Percentiles rank a stretch among this genome's conserved stretches.
Conservation (phyloP, 2,329 filamentous ascomycete species). For the Stenocarpella maydis region DNA sequence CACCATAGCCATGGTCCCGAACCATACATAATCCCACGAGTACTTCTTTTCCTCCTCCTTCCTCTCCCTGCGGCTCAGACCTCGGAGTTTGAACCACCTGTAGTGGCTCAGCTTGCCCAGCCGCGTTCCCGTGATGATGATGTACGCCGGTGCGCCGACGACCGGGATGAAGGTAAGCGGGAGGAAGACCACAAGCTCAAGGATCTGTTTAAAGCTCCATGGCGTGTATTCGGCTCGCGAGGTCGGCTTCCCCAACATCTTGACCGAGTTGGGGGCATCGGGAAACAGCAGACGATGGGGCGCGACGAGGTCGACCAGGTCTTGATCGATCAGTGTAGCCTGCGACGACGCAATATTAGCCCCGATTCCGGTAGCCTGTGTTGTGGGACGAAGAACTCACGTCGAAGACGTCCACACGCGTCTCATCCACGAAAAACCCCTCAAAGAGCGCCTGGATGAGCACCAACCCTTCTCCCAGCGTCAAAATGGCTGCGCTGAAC, state of each 20-base stretch:
- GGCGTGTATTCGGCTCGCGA: constrained; percentile 81
- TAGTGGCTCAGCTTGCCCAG: constrained; percentile 90
- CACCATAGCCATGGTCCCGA: constrained; percentile 84
- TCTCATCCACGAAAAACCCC: constrained; percentile 83
- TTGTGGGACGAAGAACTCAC: constrained; percentile 53
- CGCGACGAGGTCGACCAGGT: constrained; percentile 72
- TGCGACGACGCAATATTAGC: constrained; percentile 43
- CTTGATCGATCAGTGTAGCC: constrained; percentile 78
- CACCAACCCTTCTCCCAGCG: constrained; percentile 82
- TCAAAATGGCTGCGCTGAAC: constrained; percentile 86
- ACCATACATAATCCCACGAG: constrained; percentile 89
- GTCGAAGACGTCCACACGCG: constrained; percentile 84
- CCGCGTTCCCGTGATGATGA: constrained; percentile 86
- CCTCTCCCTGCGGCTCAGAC: constrained; percentile 76
- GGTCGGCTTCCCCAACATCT: constrained; percentile 84
- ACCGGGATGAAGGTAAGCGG: constrained; percentile 89
- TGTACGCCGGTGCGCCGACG: constrained; percentile 83
- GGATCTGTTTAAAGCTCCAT: constrained; percentile 89
- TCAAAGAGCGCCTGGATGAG: constrained; percentile 77
- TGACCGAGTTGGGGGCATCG: constrained; percentile 76
- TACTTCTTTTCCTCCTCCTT: constrained; percentile 73
- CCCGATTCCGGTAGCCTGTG: not conserved
- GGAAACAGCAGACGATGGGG: constrained; percentile 70
- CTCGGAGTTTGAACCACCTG: constrained; percentile 85
- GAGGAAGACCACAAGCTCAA: constrained; percentile 80